These are phyloP conservation scores for Eragrostis tef DNA, from an alignment of 202 grass and related monocot genomes.

Conservation along the genomic window DNA sequence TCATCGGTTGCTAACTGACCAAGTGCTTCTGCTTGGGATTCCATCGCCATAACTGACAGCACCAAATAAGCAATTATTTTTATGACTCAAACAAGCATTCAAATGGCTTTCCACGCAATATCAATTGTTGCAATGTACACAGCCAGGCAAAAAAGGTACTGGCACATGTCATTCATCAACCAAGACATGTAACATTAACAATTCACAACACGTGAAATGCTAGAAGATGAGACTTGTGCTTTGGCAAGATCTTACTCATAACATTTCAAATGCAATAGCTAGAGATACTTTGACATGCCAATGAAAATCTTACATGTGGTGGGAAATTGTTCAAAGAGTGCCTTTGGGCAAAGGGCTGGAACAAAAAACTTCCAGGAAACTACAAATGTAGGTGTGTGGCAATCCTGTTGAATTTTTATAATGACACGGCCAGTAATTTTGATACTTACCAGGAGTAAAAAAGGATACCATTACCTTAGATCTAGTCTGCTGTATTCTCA, in stretches of 20 bases:
- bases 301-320: neutral
- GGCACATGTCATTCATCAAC: slow-evolving; percentile 14
- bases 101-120: slow-evolving; percentile 24
- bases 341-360: slow-evolving; percentile 1
- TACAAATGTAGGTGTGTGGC: neutral
- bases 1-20: slow-evolving; percentile 89
- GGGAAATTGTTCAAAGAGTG: neutral
- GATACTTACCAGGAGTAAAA: neutral
- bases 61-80: slow-evolving; percentile 40
- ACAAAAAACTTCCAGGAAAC: neutral
- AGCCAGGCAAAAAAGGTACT: slow-evolving; percentile 5
- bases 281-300: neutral
- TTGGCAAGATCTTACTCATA: slow-evolving; percentile 10
- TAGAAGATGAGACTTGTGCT: slow-evolving; percentile 37
- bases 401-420: slow-evolving; percentile 14
- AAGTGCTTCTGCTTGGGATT: slow-evolving; percentile 94
- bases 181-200: slow-evolving; percentile 1
- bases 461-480: neutral
- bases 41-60: slow-evolving; percentile 88
- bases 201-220: neutral
- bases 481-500: slow-evolving; percentile 8
- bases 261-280: neutral
- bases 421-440: neutral
- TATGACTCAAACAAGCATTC: neutral
- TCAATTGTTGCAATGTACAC: slow-evolving; percentile 18